Evolutionary conservation across 768 basidiomycete species (phyloP).

Genomic region (Termitomyces sp.): DNA sequence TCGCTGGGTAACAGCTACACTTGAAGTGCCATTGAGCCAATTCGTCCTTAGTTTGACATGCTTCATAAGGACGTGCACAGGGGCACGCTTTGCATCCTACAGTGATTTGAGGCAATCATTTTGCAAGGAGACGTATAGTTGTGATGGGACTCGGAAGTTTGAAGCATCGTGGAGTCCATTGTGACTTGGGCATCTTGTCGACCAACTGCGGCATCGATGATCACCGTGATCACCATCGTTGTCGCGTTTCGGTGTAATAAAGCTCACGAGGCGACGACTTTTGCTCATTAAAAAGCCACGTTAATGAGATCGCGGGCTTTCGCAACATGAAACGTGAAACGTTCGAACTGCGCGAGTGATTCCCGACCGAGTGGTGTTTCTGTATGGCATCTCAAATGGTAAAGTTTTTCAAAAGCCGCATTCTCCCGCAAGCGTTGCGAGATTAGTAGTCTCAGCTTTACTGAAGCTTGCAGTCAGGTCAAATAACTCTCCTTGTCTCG

Average conservation of each 20-base stretch:
- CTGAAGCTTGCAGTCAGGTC: constrained; percentile 53
- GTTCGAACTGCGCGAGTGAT: too few species aligned
- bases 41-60: background rate
- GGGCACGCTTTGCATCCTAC: constrained; percentile 43
- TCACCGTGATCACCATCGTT: background rate
- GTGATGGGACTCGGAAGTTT: constrained; percentile 4
- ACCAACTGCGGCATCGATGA: background rate
- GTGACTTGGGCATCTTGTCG: constrained; percentile 10
- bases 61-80: background rate
- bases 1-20: constrained; percentile 8
- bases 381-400: background rate
- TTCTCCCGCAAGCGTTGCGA: constrained; percentile 38
- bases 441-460: constrained; percentile 49
- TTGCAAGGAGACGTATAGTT: constrained; percentile 25
- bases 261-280: constrained; percentile 25
- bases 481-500: constrained; percentile 29
- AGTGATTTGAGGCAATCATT: constrained; percentile 41
- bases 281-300: constrained; percentile 64
- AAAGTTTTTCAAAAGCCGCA: constrained; percentile 25
- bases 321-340: too few species aligned
- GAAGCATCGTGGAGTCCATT: constrained; percentile 29
- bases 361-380: too few species aligned
- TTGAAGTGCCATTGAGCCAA: constrained; percentile 5
- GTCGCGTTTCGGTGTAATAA: background rate
- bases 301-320: constrained; percentile 37